Conservation (phyloP, 176 grass and related monocot species). For the Cenchrus purpureus region DNA sequence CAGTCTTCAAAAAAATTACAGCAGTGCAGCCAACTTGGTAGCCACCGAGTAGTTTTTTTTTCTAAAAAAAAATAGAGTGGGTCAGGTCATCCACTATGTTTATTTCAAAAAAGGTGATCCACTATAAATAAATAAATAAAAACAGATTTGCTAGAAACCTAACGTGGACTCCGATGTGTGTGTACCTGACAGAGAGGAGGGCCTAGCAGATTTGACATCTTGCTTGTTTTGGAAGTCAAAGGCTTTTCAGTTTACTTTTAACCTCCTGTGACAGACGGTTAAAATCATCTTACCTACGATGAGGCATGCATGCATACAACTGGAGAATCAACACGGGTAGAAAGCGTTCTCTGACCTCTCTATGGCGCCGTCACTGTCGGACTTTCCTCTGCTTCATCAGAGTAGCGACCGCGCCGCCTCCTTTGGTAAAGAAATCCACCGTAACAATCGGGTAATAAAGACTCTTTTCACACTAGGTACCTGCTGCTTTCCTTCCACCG, state of each 20-base stretch:
- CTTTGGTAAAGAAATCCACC: conserved; percentile 18
- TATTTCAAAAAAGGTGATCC: no score
- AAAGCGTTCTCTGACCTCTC: neutral
- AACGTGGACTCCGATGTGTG: no score
- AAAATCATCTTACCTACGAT: neutral
- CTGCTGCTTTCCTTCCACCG: neutral
- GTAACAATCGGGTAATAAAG: neutral
- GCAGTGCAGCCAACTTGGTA: neutral
- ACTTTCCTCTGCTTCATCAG: neutral
- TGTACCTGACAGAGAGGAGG: no score
- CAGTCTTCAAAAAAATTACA: neutral
- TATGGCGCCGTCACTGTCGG: neutral
- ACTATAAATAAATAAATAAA: no score
- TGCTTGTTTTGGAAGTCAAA: neutral
- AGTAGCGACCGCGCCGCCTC: neutral
- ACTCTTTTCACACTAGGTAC: neutral
- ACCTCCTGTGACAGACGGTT: neutral
- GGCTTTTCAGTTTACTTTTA: neutral
- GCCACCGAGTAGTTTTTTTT: no score
- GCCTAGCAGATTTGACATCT: neutral
- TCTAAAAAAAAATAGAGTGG: no score
- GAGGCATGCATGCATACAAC: neutral
- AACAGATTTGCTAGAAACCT: no score
- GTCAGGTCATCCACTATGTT: no score
- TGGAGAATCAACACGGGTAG: neutral